Percentiles rank a stretch among this genome's conserved stretches.
Conservation (phyloP, 164 flowering plant genomes). For the Pachysandra terminalis region DNA sequence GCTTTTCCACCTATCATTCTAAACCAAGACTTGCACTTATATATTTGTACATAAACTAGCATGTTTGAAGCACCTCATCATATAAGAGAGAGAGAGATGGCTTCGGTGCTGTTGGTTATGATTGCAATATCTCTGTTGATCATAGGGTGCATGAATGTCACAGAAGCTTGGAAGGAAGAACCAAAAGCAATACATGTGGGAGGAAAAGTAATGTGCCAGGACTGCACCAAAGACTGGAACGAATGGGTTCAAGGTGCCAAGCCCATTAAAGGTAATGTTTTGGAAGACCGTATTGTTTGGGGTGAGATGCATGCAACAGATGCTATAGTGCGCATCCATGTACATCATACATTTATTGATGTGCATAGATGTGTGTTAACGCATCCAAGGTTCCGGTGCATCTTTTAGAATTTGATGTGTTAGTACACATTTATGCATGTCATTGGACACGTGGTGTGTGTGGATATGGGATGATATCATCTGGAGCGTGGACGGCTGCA, state of each 20-base stretch:
- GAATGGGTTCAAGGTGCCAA: conserved; percentile 53
- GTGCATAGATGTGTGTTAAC: no score
- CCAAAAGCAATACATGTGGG: conserved; percentile 36
- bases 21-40: not conserved
- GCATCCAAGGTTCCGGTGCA: no score
- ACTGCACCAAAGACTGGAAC: conserved; percentile 60
- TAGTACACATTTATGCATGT: no score
- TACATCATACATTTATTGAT: no score
- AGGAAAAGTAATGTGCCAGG: conserved; percentile 84
- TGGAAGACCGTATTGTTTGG: no score
- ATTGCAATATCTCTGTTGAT: conserved; percentile 18
- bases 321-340: no score
- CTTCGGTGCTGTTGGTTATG: conserved; percentile 1
- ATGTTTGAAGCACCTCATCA: not conserved
- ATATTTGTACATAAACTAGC: not conserved
- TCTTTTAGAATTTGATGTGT: no score
- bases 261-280: conserved; percentile 76
- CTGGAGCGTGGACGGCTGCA: no score
- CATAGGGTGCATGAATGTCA: conserved; percentile 19
- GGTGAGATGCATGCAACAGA: no score
- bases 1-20: not conserved
- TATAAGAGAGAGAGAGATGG: conserved; percentile 20
- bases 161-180: conserved; percentile 24
- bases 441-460: no score
- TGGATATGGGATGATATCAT: no score